Evolutionary conservation across 495 filamentous ascomycete genomes (phyloP).

Genomic region (Astrothelium macrocarpum): DNA sequence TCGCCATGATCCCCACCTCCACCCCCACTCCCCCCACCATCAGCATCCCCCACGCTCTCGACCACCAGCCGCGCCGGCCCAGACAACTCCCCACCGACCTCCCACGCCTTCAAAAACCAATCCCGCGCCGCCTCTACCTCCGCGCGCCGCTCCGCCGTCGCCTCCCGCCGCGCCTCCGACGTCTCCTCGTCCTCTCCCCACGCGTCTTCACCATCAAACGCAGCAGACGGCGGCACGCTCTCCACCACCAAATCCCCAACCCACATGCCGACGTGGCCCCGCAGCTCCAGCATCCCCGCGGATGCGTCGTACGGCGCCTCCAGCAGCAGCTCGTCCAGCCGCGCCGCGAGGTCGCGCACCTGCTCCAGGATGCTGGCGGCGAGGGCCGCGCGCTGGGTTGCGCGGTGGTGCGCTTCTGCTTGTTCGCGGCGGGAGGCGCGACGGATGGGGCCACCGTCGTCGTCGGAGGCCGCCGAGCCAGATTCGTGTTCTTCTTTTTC

Average conservation of each 20-base stretch:
- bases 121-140: background rate
- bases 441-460: background rate
- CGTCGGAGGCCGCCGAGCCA: no score
- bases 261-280: constrained; percentile 61
- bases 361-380: constrained; percentile 31
- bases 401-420: background rate
- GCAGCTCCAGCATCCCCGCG: constrained; percentile 47
- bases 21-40: background rate
- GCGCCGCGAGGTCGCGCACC: constrained; percentile 47
- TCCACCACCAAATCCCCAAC: constrained; percentile 46
- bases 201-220: background rate
- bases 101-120: background rate
- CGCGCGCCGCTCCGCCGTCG: background rate
- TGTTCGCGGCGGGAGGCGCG: background rate
- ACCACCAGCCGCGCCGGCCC: background rate
- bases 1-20: background rate
- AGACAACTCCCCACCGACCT: background rate
- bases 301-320: constrained; percentile 56
- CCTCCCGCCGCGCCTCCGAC: background rate
- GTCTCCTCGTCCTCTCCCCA: background rate
- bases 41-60: background rate
- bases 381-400: constrained; percentile 14
- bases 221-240: background rate
- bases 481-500: background rate
- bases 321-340: constrained; percentile 55